A percentile compares a stretch with the other conserved stretches of the same genome.
Conservation (phyloP, 2,329 filamentous ascomycete genomes). For the Sclerotinia glacialis region DNA sequence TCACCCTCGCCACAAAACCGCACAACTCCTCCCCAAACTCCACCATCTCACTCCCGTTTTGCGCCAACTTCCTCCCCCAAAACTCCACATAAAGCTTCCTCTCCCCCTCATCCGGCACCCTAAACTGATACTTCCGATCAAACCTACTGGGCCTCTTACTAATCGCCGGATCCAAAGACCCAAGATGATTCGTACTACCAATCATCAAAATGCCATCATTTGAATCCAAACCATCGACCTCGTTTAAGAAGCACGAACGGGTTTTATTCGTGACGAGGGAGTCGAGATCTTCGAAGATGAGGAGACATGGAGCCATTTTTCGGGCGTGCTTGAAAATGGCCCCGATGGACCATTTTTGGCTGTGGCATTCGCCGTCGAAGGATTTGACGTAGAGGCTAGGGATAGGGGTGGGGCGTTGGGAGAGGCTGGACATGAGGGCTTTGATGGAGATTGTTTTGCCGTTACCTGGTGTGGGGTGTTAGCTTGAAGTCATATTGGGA, state of each 20-base stretch:
- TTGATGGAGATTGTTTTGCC: slow-evolving; percentile 72
- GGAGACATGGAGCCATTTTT: slow-evolving; percentile 62
- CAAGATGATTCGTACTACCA: slow-evolving; percentile 63
- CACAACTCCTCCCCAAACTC: slow-evolving; percentile 59
- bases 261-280: slow-evolving; percentile 58
- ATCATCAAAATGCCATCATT: slow-evolving; percentile 72
- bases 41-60: slow-evolving; percentile 55
- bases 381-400: slow-evolving; percentile 62
- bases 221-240: slow-evolving; percentile 65
- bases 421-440: slow-evolving; percentile 64
- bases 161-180: slow-evolving; percentile 64
- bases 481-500: no score
- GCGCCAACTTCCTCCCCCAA: slow-evolving; percentile 57
- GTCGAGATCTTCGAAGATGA: slow-evolving; percentile 72
- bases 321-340: slow-evolving; percentile 58
- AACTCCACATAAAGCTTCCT: slow-evolving; percentile 58
- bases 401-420: slow-evolving; percentile 49
- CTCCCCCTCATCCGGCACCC: slow-evolving; percentile 53
- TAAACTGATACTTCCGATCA: slow-evolving; percentile 65
- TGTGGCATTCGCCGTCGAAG: slow-evolving; percentile 45
- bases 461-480: slow-evolving; percentile 45
- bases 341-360: slow-evolving; percentile 55
- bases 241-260: slow-evolving; percentile 69
- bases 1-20: slow-evolving; percentile 56
- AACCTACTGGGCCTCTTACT: slow-evolving; percentile 63